Evolutionary conservation across 2,329 filamentous ascomycete species (phyloP).

Genomic region (Paracoccidioides lutzii): DNA sequence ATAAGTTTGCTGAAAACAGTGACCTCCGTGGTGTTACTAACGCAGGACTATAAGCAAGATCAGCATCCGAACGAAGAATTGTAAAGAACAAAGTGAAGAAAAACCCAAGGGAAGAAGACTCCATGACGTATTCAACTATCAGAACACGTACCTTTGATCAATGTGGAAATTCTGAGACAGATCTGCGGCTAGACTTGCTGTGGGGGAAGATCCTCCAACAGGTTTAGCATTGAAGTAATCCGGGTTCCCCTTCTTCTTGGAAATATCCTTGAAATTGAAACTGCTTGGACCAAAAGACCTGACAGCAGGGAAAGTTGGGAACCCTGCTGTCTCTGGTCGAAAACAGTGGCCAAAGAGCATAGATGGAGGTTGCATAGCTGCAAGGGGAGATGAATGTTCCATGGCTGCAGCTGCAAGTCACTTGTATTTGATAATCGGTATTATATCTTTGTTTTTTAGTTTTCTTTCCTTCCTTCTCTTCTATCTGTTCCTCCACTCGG

Average conservation of each 20-base stretch:
- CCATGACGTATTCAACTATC: constrained; percentile 1
- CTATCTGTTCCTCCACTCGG: neutral
- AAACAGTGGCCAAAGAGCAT: constrained; percentile 52
- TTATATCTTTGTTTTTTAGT: neutral
- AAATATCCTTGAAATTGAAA: constrained; percentile 65
- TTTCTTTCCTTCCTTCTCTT: neutral
- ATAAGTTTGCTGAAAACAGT: constrained; percentile 64
- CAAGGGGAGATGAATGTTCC: constrained; percentile 88
- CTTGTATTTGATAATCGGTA: neutral
- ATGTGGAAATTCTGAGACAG: constrained; percentile 95
- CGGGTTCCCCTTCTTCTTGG: constrained; percentile 52
- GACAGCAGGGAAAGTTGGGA: constrained; percentile 39
- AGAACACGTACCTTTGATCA: constrained; percentile 65
- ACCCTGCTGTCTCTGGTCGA: constrained; percentile 41
- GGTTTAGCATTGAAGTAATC: constrained; percentile 79
- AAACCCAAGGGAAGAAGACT: neutral
- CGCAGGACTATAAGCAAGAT: constrained; percentile 50
- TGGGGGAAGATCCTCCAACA: constrained; percentile 74
- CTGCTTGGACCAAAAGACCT: constrained; percentile 47
- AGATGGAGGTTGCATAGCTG: constrained; percentile 71
- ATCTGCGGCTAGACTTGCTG: constrained; percentile 80
- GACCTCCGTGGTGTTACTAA: constrained; percentile 72
- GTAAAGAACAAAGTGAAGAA: constrained; percentile 6
- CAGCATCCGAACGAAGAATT: constrained; percentile 16
- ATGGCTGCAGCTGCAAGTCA: constrained; percentile 39